Base-by-base conservation (phyloP, 352 stramenopile species). In the Detonula confervacea region DNA sequence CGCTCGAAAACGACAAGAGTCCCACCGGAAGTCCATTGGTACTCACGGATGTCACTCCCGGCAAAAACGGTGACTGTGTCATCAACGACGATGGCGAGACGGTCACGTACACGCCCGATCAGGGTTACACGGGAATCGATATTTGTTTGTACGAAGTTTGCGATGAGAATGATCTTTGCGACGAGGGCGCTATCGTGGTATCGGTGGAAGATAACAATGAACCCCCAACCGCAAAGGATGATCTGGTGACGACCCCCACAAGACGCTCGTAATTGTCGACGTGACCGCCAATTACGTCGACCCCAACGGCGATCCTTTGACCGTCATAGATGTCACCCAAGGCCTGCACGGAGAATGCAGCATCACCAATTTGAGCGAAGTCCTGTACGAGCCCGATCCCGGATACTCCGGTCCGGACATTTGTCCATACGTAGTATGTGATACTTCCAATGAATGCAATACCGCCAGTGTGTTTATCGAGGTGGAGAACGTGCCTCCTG, bases 391-490 rank as follows among this genome's bases (percentile, higher is more conserved):
- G 16, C 55, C 68, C 9, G 47, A 77, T 42, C 55, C 29, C 12
- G 56, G 56, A 37, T 69, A 69, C 33, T 30, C 18, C 30, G 68
- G 68, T 54, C 29, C 35, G 39, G 68, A 77, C 27, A 63, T 67
- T n/a, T 77, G 68, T 42, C 46, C 68, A 14, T 77, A 77, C 47
- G 59, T 69, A 11, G 57, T 67, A 30, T 77, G 68, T 25, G 59
- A 69, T 44, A 62, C 24, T 37, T 60, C 68, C 2, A 46, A 68
- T 37, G 44, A 52, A 37, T 77, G 68, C 29, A 42, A 59, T 33
- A 77, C 42, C 9, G 68, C 55, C 18, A 67, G 55, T 5, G 24
- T 77, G 16, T 61, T 61, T 25, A 61, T 77, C n/a, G 29, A 61
- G 0, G 67, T 77, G 3, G 29, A 54, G 55, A 7, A 39, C 9